A percentile compares a stretch with the other conserved stretches of the same genome.
Evolutionary conservation across 257 asterid species (phyloP).

Genomic region (Paraleonurus japonicus): DNA sequence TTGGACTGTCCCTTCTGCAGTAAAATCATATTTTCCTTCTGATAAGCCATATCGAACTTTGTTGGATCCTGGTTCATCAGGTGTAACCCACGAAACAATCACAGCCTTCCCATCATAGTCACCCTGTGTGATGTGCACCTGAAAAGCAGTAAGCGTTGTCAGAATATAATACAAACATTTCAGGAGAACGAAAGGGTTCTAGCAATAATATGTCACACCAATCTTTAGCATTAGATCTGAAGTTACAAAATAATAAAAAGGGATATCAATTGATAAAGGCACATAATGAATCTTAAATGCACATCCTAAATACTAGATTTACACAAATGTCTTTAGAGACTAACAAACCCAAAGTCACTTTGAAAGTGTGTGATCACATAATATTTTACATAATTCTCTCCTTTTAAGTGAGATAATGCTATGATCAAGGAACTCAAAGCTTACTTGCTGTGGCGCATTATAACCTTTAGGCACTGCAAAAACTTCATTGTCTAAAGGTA

Average conservation of each 20-base stretch:
- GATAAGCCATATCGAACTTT: slow-evolving; percentile 71
- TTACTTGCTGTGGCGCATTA: slow-evolving; percentile 90
- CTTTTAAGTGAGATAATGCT: neutral
- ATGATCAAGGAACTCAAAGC: slow-evolving; percentile 21
- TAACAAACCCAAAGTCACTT: neutral
- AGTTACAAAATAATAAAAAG: slow-evolving; percentile 6
- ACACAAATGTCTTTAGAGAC: neutral
- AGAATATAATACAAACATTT: neutral
- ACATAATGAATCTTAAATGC: neutral
- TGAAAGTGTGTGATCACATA: neutral
- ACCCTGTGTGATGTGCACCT: slow-evolving; percentile 97
- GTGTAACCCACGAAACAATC: slow-evolving; percentile 79
- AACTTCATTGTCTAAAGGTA: slow-evolving; percentile 69
- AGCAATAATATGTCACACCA: neutral
- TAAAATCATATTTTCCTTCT: slow-evolving; percentile 56
- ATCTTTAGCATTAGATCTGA: slow-evolving; percentile 1
- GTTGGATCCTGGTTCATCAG: slow-evolving; percentile 74
- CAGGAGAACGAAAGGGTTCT: neutral
- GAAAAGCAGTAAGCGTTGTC: slow-evolving; percentile 1
- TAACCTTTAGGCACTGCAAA: slow-evolving; percentile 73
- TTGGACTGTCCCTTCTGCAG: slow-evolving; percentile 57
- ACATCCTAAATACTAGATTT: neutral
- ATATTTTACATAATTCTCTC: neutral
- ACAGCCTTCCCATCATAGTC: slow-evolving; percentile 90
- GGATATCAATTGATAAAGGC: neutral